A percentile compares a stretch with the other conserved stretches of the same genome.
Evolutionary conservation across 2,329 filamentous ascomycete genomes (phyloP).

Genomic region (Pseudogymnoascus sp.): DNA sequence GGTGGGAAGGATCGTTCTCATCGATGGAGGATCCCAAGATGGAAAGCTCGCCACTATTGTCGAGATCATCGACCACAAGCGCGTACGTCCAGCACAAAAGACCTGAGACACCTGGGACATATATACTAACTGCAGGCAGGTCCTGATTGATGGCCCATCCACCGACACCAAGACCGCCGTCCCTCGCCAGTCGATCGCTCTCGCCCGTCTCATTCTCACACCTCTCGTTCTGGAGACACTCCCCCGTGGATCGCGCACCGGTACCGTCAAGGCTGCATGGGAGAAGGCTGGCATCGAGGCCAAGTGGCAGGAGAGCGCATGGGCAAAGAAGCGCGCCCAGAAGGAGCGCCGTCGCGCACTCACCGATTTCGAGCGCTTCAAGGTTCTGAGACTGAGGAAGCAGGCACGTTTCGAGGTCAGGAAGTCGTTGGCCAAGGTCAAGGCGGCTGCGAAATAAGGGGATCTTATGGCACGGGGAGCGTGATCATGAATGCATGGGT

Average conservation of each 20-base stretch:
- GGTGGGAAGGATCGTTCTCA: conserved; percentile 93
- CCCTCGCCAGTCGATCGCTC: conserved; percentile 77
- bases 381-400: conserved; percentile 99
- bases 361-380: conserved; percentile 99
- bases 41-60: conserved; percentile 90
- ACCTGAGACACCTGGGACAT: conserved; percentile 13
- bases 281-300: conserved; percentile 83
- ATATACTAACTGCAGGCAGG: conserved; percentile 47
- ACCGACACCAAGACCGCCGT: conserved; percentile 71
- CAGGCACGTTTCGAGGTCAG: conserved; percentile 97
- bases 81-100: conserved; percentile 61
- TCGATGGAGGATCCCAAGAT: conserved; percentile 70
- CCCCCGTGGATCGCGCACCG: conserved; percentile 75
- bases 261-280: conserved; percentile 81
- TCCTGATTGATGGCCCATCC: conserved; percentile 91
- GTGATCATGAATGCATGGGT: conserved; percentile 44
- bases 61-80: conserved; percentile 99
- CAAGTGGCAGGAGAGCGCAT: conserved; percentile 87
- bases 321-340: conserved; percentile 89
- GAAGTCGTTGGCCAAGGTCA: conserved; percentile 92
- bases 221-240: conserved; percentile 81
- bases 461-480: conserved; percentile 30
- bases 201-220: conserved; percentile 81
- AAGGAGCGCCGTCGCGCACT: conserved; percentile 80
- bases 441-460: conserved; percentile 63